Base-by-base conservation (phyloP, 1,284 basidiomycete genomes). In the Meira miltonrushii region DNA sequence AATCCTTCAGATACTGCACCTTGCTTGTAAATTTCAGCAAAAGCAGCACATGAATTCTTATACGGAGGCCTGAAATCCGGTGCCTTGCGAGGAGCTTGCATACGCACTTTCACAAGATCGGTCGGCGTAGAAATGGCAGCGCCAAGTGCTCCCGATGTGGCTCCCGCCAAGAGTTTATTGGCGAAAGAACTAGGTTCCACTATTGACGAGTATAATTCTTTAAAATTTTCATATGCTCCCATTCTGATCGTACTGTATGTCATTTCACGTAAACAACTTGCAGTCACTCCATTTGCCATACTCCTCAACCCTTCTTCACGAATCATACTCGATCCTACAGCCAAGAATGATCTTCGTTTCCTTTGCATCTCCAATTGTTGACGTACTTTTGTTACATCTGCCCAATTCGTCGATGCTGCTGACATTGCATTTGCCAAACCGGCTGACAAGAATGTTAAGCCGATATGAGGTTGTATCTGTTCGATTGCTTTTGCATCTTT, bases 361-460 rank as follows among this genome's bases (percentile, higher is more conserved):
- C 59, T 61, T 49, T 64, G 59, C 19, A 60, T 39, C 15, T 64
- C 23, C 38, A 72, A 64, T 59, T 72, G 70, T 44, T 72, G 70
- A 2, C 70, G 66, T 12, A 72, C 69, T 44, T 72, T 72, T 52
- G 71, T 52, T 21, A 71, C 63, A 60, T 72, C 69, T n/a, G 61
- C 57, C 12, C 68, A 66, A 44, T 72, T 72, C 12, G 70, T 71
- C 40, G 46, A 68, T 44, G 60, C 55, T 23, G 68, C 70, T 0
- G 68, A 70, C 17, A 69, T 61, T 7, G 66, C 59, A 39, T 71
- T 71, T 51, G 62, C 68, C 1, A 72, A 39, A 10, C 68, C 66
- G 0, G 70, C 70, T 1, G 68, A 63, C 7, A 64, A 62, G 39
- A 66, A 72, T 0, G 70, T 72, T 1, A 56, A 39, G 4, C 37